Evolutionary conservation across 257 asterid species (phyloP).

Genomic region (Nicotiana tabacum): DNA sequence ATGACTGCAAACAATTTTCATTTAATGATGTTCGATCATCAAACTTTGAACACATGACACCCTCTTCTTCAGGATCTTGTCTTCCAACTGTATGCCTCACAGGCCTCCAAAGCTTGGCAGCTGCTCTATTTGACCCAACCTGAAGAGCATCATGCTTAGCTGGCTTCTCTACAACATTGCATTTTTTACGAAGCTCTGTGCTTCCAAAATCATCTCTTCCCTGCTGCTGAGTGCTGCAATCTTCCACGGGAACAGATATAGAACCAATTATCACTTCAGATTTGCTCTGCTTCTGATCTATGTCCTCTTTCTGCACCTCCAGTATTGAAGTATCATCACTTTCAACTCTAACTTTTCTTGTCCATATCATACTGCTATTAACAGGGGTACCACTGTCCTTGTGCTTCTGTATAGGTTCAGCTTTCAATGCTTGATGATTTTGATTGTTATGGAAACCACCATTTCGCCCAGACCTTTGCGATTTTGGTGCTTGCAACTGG

Average conservation of each 20-base stretch:
- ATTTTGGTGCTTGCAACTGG: conserved; percentile 50
- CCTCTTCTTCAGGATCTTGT: conserved; percentile 30
- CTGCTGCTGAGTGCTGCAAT: conserved; percentile 25
- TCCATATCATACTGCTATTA: conserved; percentile 59
- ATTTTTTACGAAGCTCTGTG: conserved; percentile 30
- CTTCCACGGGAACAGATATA: conserved; percentile 49
- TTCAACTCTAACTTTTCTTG: conserved; percentile 54
- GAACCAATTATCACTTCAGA: conserved; percentile 75
- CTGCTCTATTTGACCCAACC: neutral
- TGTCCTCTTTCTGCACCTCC: conserved; percentile 25
- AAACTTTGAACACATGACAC: conserved; percentile 22
- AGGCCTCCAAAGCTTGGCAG: conserved; percentile 49
- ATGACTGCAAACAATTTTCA: conserved; percentile 38
- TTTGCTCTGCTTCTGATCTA: conserved; percentile 34
- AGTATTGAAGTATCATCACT: conserved; percentile 33
- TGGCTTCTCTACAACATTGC: conserved; percentile 28
- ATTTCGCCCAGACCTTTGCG: conserved; percentile 37
- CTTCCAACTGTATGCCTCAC: conserved; percentile 35
- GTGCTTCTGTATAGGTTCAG: conserved; percentile 45
- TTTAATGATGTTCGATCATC: conserved; percentile 23
- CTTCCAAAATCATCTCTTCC: conserved; percentile 15
- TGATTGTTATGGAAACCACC: conserved; percentile 38
- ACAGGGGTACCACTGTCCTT: conserved; percentile 33
- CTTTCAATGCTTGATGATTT: conserved; percentile 39
- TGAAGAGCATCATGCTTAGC: conserved; percentile 29